These are phyloP conservation scores for Luvunga scandens DNA, from an alignment of 345 rosid genomes.

Conservation along the genomic window DNA sequence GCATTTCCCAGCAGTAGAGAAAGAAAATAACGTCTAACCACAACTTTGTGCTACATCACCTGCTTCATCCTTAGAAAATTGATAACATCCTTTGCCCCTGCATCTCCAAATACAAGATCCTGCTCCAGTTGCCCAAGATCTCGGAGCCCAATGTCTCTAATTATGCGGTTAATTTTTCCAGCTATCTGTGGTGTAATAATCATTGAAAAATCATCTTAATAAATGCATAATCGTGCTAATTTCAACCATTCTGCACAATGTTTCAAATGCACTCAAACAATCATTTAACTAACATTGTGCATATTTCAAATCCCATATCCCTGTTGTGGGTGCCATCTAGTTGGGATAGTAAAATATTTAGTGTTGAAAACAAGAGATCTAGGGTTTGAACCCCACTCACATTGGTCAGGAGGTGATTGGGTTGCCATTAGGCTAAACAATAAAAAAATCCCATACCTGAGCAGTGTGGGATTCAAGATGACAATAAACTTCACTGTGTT, in stretches of 20 bases:
- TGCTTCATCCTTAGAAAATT: constrained; percentile 63
- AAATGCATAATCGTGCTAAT: background rate
- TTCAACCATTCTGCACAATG: background rate
- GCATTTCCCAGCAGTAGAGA: background rate
- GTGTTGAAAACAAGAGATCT: too few species aligned
- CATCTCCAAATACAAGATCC: constrained; percentile 98
- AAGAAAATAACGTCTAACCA: background rate
- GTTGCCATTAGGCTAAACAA: too few species aligned
- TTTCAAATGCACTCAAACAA: constrained; percentile 1
- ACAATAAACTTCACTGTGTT: constrained; percentile 15
- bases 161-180: constrained; percentile 66
- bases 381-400: too few species aligned
- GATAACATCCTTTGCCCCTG: constrained; percentile 89
- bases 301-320: background rate
- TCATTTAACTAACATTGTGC: background rate
- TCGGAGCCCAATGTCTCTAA: constrained; percentile 69
- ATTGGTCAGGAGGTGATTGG: too few species aligned
- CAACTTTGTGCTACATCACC: constrained; percentile 35
- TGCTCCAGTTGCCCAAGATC: constrained; percentile 95
- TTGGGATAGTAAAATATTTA: too few species aligned
- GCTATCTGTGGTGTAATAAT: constrained; percentile 57
- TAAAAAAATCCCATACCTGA: background rate
- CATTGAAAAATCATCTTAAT: constrained; percentile 11
- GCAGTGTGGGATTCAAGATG: background rate
- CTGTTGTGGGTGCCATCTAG: background rate